Conservation (phyloP, 2,329 filamentous ascomycete species). For the Mycosphaerella arachidis region DNA sequence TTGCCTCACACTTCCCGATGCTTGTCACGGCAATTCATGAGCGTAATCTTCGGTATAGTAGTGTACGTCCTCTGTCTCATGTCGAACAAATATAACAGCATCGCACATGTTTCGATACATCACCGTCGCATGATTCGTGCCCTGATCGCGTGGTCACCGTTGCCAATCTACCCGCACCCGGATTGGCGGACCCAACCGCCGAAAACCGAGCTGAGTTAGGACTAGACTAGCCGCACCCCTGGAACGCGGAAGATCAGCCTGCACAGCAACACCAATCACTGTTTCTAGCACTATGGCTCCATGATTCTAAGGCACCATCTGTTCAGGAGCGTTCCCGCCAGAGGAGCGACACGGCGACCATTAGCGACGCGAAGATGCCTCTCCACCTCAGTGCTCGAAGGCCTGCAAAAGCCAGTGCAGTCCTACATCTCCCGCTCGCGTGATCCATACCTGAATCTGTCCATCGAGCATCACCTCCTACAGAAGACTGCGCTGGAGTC, state of each 20-base stretch:
- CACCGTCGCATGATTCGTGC: neutral
- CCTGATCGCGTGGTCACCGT: neutral
- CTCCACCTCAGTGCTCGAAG: constrained; percentile 20
- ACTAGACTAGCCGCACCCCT: neutral
- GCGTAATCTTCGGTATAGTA: neutral
- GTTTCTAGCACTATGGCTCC: constrained; percentile 18
- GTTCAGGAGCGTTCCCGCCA: constrained; percentile 20
- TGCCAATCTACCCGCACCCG: neutral
- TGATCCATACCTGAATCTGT: constrained; percentile 85
- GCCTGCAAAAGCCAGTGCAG: constrained; percentile 34
- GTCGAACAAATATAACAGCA: neutral
- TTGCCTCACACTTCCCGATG: neutral
- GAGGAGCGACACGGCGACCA: constrained; percentile 6
- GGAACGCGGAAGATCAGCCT: neutral
- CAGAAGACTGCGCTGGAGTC: constrained; percentile 67
- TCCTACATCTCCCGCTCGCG: constrained; percentile 50
- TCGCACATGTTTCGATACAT: neutral
- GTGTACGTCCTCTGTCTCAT: neutral
- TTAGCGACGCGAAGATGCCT: constrained; percentile 21
- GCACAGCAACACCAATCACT: constrained; percentile 13
- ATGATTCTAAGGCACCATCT: constrained; percentile 27
- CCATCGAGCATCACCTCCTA: constrained; percentile 86
- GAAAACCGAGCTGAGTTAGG: neutral
- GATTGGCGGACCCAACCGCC: neutral
- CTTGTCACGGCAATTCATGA: neutral